These are phyloP conservation scores for Capsicum baccatum DNA, from an alignment of 257 asterid species.

Conservation along the genomic window DNA sequence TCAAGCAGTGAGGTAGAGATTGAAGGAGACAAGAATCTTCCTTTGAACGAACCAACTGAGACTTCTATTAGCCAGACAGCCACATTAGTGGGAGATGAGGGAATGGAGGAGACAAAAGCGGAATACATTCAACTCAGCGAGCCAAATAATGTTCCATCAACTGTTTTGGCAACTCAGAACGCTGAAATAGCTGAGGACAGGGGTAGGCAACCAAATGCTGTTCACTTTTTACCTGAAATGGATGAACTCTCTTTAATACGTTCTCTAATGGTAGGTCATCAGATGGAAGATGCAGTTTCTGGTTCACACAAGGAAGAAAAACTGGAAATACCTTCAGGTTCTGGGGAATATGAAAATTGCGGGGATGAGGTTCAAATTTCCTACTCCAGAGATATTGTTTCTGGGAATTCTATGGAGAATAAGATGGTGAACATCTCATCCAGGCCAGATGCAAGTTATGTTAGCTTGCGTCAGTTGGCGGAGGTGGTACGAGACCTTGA, in stretches of 20 bases:
- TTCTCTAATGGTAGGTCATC: conserved; percentile 42
- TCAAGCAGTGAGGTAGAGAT: conserved; percentile 40
- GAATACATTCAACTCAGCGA: conserved; percentile 42
- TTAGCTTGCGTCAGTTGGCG: conserved; percentile 79
- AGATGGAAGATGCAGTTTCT: conserved; percentile 41
- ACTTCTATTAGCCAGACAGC: conserved; percentile 40
- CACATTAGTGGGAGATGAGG: conserved; percentile 40
- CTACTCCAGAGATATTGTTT: conserved; percentile 37
- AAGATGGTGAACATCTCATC: conserved; percentile 63
- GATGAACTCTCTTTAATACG: conserved; percentile 36
- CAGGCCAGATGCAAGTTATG: conserved; percentile 56
- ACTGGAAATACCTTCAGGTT: conserved; percentile 34
- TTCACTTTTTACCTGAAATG: conserved; percentile 43
- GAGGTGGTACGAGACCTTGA: conserved; percentile 65
- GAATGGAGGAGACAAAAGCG: conserved; percentile 39
- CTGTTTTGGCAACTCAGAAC: conserved; percentile 35
- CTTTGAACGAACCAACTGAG: conserved; percentile 40
- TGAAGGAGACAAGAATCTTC: conserved; percentile 49
- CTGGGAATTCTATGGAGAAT: conserved; percentile 44
- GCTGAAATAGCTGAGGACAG: conserved; percentile 46
- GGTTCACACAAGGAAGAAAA: conserved; percentile 46
- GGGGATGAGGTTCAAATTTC: conserved; percentile 43
- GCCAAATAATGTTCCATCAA: conserved; percentile 42
- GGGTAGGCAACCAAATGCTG: conserved; percentile 36
- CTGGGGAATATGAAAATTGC: conserved; percentile 43